Evolutionary conservation across 2,329 filamentous ascomycete species (phyloP), one percentile per base, ranked within the genome.

Genomic region (Cercospora berteroae): DNA sequence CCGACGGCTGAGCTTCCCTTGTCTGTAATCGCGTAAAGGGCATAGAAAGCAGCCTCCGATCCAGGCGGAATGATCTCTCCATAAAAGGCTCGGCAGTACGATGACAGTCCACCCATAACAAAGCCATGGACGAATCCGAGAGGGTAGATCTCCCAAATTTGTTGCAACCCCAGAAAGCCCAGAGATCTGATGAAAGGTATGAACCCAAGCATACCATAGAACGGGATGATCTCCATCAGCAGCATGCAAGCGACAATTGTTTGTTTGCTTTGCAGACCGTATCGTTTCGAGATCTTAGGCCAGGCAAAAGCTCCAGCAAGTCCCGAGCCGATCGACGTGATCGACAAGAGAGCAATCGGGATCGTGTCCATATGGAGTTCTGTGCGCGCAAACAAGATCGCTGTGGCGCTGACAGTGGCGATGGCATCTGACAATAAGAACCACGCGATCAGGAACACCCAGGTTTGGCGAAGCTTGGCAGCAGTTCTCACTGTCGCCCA

Each of bases 1-100:
- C 94, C 94, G 76, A 97, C 94, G 2, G 96, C 86, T 75, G 91
- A 95, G 20, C 91, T 95, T 0, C 93, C 93, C 79, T 97, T 98
- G 78, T 98, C 94, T 0, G 94, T 97, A 67, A 97, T 96, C 48
- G 94, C 94, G 77, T 97, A 97, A 1, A 97, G 83, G 0, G 94
- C 93, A 77, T 95, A 97, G 75, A 98, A 97, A 0, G 94, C 93
- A 0, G 94, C 93, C 80, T 98, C 94, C 16, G 90, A 94, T 6
- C 94, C 94, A 0, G 93, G 92, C 0, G 94, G 94, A 61, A 98
- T 95, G 65, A 97, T 85, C 75, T 96, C 91, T 9, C 93, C 92
- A 76, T 92, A 98, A 16, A 97, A 86, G 50, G 92, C 93, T 20
- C 94, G 90, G 76, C 94, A 97, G 79, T 97, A 97, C 10, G 90